These are phyloP conservation scores for Hyphopichia wangnamkhiaoensis DNA, from an alignment of 1,139 yeast genomes.

Conservation along the genomic window DNA sequence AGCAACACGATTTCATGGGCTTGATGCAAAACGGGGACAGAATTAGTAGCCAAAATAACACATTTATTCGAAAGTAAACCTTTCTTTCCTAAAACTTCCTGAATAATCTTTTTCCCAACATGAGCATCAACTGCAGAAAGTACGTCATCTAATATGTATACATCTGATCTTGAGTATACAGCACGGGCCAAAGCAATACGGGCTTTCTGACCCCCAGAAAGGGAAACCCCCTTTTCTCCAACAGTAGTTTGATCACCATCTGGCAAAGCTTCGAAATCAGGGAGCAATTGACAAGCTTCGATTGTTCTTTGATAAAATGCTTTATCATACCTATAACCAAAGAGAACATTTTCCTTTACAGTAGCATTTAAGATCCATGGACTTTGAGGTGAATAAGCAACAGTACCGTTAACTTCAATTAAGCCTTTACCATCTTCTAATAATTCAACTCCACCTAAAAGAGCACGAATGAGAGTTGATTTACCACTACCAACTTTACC, in stretches of 20 bases:
- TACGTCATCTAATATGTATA: constrained; percentile 27
- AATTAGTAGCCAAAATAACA: constrained; percentile 29
- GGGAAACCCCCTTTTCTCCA: constrained; percentile 34
- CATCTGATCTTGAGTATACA: constrained; percentile 30
- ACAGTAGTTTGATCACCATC: constrained; percentile 32
- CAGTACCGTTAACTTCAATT: constrained; percentile 18
- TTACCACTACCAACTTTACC: constrained; percentile 34
- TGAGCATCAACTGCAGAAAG: constrained; percentile 30
- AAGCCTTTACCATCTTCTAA: constrained; percentile 8
- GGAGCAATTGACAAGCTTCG: constrained; percentile 27
- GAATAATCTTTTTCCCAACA: constrained; percentile 25
- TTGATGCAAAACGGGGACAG: constrained; percentile 26
- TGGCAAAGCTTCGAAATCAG: constrained; percentile 26
- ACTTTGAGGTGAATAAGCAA: constrained; percentile 30
- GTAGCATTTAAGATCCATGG: constrained; percentile 34
- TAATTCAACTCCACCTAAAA: constrained; percentile 23
- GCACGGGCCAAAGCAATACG: constrained; percentile 32
- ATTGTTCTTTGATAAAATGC: constrained; percentile 24
- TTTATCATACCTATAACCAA: constrained; percentile 28
- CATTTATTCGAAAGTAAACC: constrained; percentile 30
- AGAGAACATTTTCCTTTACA: constrained; percentile 31
- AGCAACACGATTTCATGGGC: constrained; percentile 26
- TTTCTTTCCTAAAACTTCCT: constrained; percentile 19
- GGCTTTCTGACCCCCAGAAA: constrained; percentile 37
- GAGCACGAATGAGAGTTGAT: constrained; percentile 23